Conservation (phyloP, 306 rosid species). For the Dalbergia cochinchinensis region DNA sequence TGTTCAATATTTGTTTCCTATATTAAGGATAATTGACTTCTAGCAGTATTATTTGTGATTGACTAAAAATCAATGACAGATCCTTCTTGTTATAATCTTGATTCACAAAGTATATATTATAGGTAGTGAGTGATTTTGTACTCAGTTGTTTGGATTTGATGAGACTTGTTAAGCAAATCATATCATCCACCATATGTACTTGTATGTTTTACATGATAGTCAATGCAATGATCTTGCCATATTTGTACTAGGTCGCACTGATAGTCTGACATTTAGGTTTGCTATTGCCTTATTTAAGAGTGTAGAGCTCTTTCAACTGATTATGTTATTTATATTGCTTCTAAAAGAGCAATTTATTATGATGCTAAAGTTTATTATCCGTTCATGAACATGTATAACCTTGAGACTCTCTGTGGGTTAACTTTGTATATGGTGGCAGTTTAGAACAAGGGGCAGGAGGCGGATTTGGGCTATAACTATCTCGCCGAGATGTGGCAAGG, state of each 20-base stretch:
- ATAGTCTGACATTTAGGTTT: too few relatives aligned
- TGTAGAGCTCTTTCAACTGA: background rate
- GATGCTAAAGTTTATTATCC: background rate
- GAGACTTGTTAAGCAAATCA: background rate
- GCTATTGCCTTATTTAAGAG: background rate
- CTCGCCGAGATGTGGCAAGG: too few relatives aligned
- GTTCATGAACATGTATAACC: background rate
- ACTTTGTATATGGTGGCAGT: background rate
- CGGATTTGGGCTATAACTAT: too few relatives aligned
- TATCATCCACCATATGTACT: background rate
- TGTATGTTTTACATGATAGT: background rate
- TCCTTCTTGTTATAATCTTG: background rate
- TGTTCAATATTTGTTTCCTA: background rate
- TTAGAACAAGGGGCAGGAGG: too few relatives aligned
- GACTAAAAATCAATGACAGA: background rate
- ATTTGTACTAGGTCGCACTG: background rate
- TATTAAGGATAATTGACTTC: background rate
- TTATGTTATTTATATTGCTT: background rate
- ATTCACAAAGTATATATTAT: background rate
- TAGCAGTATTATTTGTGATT: slow-evolving; percentile 14
- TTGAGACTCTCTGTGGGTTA: background rate
- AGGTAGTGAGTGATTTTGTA: background rate
- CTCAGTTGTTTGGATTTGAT: background rate
- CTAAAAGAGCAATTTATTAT: background rate
- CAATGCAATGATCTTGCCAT: slow-evolving; percentile 4